Evolutionary conservation across 2,329 filamentous ascomycete species (phyloP).

Genomic region (Triangularia verruculosa): DNA sequence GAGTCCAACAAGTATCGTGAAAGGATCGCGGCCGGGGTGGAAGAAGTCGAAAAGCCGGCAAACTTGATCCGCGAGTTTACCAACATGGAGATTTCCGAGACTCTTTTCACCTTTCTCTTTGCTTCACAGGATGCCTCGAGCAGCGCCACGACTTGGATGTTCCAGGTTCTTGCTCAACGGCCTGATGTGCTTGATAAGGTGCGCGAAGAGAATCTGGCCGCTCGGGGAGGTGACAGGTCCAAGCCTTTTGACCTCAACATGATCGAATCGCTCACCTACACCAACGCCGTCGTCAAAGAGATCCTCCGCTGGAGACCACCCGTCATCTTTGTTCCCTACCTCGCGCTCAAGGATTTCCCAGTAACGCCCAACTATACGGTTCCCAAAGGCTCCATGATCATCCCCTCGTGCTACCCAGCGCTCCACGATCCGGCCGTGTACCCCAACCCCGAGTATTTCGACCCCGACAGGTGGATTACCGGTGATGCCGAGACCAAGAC

Average conservation of each 20-base stretch:
- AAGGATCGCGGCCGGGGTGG: conserved; percentile 57
- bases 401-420: conserved; percentile 38
- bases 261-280: conserved; percentile 50
- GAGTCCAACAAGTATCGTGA: conserved; percentile 66
- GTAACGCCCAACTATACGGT: conserved; percentile 48
- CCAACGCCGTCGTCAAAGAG: conserved; percentile 52
- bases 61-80: conserved; percentile 51
- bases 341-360: conserved; percentile 46
- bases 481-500: conserved; percentile 49
- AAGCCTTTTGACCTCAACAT: conserved; percentile 43
- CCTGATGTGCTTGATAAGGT: conserved; percentile 47
- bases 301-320: conserved; percentile 50
- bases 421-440: conserved; percentile 37
- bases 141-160: conserved; percentile 52
- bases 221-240: conserved; percentile 40
- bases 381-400: conserved; percentile 41
- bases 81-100: conserved; percentile 47
- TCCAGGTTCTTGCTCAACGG: conserved; percentile 50
- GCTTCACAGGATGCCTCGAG: conserved; percentile 53
- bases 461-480: conserved; percentile 49
- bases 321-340: conserved; percentile 54
- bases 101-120: conserved; percentile 53
- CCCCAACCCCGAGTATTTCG: conserved; percentile 36
- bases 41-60: conserved; percentile 39
- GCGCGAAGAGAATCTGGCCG: conserved; percentile 46